phyloP scores from a whole-genome alignment of 2,329 filamentous ascomycete genomes.

The Xylaria sp. region DNA sequence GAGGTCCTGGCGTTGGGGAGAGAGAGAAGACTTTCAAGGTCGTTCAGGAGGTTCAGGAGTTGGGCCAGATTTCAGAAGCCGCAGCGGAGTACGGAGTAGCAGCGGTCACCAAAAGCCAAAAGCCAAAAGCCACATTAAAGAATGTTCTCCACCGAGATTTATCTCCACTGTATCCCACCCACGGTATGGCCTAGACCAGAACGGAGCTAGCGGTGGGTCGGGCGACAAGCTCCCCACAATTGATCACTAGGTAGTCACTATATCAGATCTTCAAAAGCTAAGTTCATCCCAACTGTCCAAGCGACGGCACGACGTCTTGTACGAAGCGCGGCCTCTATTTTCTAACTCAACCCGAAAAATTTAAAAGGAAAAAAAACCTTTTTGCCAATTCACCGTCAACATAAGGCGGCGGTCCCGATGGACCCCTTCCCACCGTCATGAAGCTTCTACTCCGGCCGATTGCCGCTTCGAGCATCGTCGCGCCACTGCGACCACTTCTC shows the following conservation, averaged over 20 bases:
- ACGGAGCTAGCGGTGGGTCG: conserved; percentile 29
- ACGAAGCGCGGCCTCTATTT: background rate
- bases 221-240: conserved; percentile 35
- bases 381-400: background rate
- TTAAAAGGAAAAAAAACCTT: background rate
- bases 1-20: conserved; percentile 15
- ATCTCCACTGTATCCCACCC: conserved; percentile 24
- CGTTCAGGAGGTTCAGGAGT: conserved; percentile 46
- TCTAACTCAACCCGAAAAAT: background rate
- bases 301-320: background rate
- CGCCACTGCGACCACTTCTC: conserved; percentile 51
- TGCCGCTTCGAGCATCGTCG: conserved; percentile 48
- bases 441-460: conserved; percentile 55
- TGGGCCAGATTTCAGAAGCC: conserved; percentile 49
- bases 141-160: conserved; percentile 34
- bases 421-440: conserved; percentile 55
- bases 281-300: conserved; percentile 2
- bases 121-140: conserved; percentile 42
- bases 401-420: conserved; percentile 45
- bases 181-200: conserved; percentile 28
- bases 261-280: conserved; percentile 4
- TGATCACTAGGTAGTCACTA: conserved; percentile 26
- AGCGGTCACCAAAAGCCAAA: conserved; percentile 40
- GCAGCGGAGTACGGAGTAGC: conserved; percentile 4
- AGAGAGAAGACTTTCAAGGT: too few relatives aligned